Evolutionary conservation across 2,329 filamentous ascomycete genomes (phyloP), one percentile per base, ranked within the genome.

Genomic region (Venturia oleaginea): DNA sequence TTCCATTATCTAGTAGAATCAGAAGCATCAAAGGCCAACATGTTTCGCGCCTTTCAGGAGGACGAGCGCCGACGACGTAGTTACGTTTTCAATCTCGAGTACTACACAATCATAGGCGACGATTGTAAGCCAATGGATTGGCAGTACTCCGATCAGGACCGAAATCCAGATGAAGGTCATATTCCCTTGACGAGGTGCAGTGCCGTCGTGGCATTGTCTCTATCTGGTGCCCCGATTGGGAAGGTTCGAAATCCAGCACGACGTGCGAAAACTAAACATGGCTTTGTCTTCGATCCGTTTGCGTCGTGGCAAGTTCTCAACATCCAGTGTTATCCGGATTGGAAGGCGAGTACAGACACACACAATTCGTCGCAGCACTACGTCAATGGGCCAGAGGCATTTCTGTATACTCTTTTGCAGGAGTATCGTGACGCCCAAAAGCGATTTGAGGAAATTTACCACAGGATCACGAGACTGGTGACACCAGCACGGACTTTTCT

Each of bases 81-180:
- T 8, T 86, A 86, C 71, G 81, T 86, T 67, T 86, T 87, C 70
- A 82, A 79, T 51, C 86, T 87, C 71, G 86, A 87, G 68, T 87
- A 86, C 70, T 86, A 85, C 69, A 87, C 84, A 5, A 77, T 86
- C 7, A 79, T 87, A 15, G 81, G 80, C 1, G 77, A 82, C 4
- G 80, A 79, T 4, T 79, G 84, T 48, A 76, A 78, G 38, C 84
- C 85, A 0, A 82, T 84, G 69, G 76, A 81, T 6, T 87, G 84
- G 84, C 85, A 87, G 69, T 74, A 77, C 24, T 80, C 81, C 43
- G 84, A 86, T 67, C 78, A 76, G 54, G 72, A 40, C 71, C 78
- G 69, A 71, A 73, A 63, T 69, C 74, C 24, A 67, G 74, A 19
- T 70, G 76, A 65, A 72, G 82, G 68, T 63, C 84, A 87, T 70